Evolutionary conservation across 495 filamentous ascomycete genomes (phyloP), one percentile per base, ranked within the genome.

Genomic region (Neurospora sublineolata): DNA sequence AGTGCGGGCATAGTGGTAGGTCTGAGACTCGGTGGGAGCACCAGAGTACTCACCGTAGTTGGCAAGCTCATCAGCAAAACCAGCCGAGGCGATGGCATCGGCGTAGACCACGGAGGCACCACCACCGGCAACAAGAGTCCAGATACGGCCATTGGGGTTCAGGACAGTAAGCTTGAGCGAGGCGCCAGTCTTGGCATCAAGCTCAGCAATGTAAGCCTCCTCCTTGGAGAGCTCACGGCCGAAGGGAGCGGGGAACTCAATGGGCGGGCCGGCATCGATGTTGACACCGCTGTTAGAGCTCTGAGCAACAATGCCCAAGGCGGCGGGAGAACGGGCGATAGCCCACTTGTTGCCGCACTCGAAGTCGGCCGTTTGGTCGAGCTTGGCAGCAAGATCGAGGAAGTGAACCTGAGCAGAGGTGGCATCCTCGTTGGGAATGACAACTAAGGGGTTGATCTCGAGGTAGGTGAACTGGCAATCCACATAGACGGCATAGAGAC

Each of bases 391-490:
- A 78, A 99, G 87, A 85, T 99, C 95, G 72, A 99, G 89, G 90
- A 98, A 99, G 88, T 97, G 88, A 39, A 99, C 95, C 37, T 96
- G 89, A 58, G 95, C 96, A 69, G 93, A 97, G 79, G 95, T 98
- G 73, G 84, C 89, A 75, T 93, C 89, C 72, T 88, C 89, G 84
- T 98, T 99, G 79, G 95, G 95, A 77, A 99, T 94, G 78, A 97
- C 95, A 70, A 99, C 95, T 72, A 99, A 84, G 70, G 95, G 95
- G 87, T 99, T 99, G 87, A 99, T 99, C 84, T 99, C 95, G 73
- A 99, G 94, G 86, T 98, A 98, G 79, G 95, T 98, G 88, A 99
- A 99, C 84, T 99, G 95, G 90, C 93, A 97, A 87, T 99, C 95
- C 70, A 99, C 95, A 77, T 98, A 99, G 86, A 99, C 95, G 79